Percentiles rank a stretch among this genome's conserved stretches.
These are phyloP conservation scores for Dysphania ambrosioides DNA, from an alignment of 148 eudicot species.

Conservation along the genomic window DNA sequence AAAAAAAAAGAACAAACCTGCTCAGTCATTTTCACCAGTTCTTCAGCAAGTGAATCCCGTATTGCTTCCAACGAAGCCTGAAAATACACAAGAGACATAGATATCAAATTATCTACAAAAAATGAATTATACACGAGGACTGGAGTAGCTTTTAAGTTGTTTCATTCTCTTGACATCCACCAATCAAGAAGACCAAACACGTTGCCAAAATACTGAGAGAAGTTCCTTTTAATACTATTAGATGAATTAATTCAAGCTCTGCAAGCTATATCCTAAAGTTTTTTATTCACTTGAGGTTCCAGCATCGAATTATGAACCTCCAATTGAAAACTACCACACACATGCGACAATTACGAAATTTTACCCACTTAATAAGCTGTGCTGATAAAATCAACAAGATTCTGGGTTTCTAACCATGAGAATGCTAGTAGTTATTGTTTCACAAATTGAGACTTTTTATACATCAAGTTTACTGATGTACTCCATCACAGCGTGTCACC, in stretches of 20 bases:
- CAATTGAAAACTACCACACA: background rate
- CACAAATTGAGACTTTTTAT: background rate
- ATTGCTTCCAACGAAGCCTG: conserved; percentile 94
- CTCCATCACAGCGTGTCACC: background rate
- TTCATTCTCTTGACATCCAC: background rate
- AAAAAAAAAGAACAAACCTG: conserved; percentile 62
- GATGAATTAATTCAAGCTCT: background rate
- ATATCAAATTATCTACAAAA: background rate
- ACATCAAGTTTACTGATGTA: background rate
- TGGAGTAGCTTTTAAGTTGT: background rate
- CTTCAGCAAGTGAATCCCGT: conserved; percentile 96
- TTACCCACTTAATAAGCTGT: background rate
- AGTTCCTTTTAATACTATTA: background rate
- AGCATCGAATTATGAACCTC: background rate
- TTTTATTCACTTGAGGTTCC: background rate
- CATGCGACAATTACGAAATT: background rate
- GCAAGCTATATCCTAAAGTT: background rate
- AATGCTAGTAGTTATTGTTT: background rate
- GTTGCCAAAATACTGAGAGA: background rate
- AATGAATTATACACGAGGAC: background rate
- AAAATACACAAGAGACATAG: conserved; percentile 16
- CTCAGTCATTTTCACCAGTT: conserved; percentile 91
- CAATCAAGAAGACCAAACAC: background rate
- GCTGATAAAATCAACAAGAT: background rate
- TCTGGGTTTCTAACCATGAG: background rate